These are phyloP conservation scores for Ophiostoma montium DNA, from an alignment of 2,329 filamentous ascomycete genomes.

Conservation along the genomic window DNA sequence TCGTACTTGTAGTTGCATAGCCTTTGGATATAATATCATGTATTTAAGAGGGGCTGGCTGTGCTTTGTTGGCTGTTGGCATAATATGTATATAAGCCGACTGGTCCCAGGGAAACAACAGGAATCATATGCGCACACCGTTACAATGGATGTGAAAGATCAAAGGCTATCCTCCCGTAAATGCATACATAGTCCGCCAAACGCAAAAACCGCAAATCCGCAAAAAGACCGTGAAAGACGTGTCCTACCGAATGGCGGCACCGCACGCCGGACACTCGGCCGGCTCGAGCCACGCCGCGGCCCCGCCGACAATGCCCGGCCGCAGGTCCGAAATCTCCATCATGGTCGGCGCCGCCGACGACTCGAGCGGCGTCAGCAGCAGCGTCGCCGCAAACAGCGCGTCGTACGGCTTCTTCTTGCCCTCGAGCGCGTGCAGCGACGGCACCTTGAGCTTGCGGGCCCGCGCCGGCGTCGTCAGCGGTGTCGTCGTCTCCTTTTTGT, in stretches of 20 bases:
- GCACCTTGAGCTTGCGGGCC: slow-evolving; percentile 18
- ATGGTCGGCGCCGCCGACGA: slow-evolving; percentile 27
- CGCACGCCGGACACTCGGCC: slow-evolving; percentile 36
- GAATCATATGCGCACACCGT: too few species aligned
- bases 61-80: too few species aligned
- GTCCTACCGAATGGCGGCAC: slow-evolving; percentile 11
- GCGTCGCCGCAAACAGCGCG: slow-evolving; percentile 35
- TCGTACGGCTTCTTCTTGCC: slow-evolving; percentile 31
- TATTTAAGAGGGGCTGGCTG: too few species aligned
- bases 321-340: slow-evolving; percentile 38
- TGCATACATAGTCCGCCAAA: too few species aligned
- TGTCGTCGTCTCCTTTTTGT: neutral
- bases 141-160: too few species aligned
- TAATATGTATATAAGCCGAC: too few species aligned
- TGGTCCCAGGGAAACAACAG: too few species aligned
- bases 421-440: slow-evolving; percentile 16
- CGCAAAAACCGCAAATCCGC: too few species aligned
- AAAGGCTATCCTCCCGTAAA: too few species aligned
- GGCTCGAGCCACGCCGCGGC: slow-evolving; percentile 40
- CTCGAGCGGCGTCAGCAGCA: slow-evolving; percentile 31
- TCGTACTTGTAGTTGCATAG: too few species aligned
- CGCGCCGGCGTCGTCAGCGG: neutral
- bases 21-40: too few species aligned
- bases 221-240: too few species aligned
- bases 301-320: slow-evolving; percentile 31